Conservation (phyloP, 495 filamentous ascomycete genomes). For the Annulohypoxylon nitens region DNA sequence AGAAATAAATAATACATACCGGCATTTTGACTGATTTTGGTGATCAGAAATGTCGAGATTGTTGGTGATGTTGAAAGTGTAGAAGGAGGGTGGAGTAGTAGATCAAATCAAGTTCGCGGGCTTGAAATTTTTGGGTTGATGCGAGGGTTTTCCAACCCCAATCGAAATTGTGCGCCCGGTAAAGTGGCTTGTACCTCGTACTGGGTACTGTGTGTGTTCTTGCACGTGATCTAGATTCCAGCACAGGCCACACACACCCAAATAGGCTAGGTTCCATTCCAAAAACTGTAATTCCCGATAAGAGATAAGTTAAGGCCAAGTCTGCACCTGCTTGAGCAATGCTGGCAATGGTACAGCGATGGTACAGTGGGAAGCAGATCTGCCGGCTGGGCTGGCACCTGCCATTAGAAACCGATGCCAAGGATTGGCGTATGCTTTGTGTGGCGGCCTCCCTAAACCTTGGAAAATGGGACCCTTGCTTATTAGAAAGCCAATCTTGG, state of each 20-base stretch:
- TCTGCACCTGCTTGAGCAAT: background rate
- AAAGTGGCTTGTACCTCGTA: background rate
- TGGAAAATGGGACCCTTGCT: slow-evolving; percentile 40
- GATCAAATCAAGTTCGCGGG: slow-evolving; percentile 39
- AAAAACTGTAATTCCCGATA: slow-evolving; percentile 16
- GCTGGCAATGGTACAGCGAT: too few relatives aligned
- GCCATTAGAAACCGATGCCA: slow-evolving; percentile 37
- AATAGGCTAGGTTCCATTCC: background rate
- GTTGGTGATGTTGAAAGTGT: slow-evolving; percentile 51
- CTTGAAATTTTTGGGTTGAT: slow-evolving; percentile 46
- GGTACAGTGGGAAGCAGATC: background rate
- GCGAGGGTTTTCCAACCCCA: slow-evolving; percentile 54
- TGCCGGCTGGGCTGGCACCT: slow-evolving; percentile 25
- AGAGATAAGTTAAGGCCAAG: slow-evolving; percentile 24
- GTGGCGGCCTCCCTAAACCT: slow-evolving; percentile 46
- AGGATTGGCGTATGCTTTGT: slow-evolving; percentile 36
- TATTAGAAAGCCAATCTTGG: slow-evolving; percentile 40
- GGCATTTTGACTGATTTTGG: slow-evolving; percentile 81
- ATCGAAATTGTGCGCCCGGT: slow-evolving; percentile 54
- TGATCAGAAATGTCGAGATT: slow-evolving; percentile 57
- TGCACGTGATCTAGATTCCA: slow-evolving; percentile 39
- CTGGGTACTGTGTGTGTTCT: background rate
- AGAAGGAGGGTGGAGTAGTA: slow-evolving; percentile 51
- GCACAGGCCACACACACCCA: background rate
- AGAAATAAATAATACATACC: slow-evolving; percentile 68